These are phyloP conservation scores for Phaeosphaeriaceae sp. DNA, from an alignment of 2,329 filamentous ascomycete species.

Conservation along the genomic window DNA sequence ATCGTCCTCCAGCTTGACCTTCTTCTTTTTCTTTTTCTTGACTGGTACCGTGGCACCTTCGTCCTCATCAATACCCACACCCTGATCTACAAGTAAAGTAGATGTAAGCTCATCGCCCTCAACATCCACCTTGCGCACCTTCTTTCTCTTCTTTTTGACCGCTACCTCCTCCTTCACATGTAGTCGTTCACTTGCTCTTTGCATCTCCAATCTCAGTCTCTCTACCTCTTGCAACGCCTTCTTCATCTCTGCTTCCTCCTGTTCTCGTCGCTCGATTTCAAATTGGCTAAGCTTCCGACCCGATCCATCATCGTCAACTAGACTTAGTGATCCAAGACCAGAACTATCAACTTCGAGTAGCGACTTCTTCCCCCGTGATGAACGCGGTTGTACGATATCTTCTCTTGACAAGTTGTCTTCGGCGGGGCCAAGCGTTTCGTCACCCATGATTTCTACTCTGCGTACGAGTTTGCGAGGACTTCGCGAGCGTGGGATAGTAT, in stretches of 20 bases:
- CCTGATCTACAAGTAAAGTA: slow-evolving; percentile 37
- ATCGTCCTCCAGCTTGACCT: slow-evolving; percentile 39
- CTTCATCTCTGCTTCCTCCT: slow-evolving; percentile 87
- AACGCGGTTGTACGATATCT: slow-evolving; percentile 36
- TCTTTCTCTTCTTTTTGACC: slow-evolving; percentile 66
- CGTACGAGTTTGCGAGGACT: slow-evolving; percentile 42
- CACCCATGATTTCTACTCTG: slow-evolving; percentile 54
- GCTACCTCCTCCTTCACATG: slow-evolving; percentile 71
- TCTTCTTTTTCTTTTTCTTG: slow-evolving; percentile 54
- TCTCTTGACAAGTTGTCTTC: slow-evolving; percentile 38
- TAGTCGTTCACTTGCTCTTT: slow-evolving; percentile 76
- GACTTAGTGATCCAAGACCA: slow-evolving; percentile 73
- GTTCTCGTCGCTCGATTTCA: slow-evolving; percentile 70
- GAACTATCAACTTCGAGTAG: slow-evolving; percentile 88
- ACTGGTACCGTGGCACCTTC: slow-evolving; percentile 14
- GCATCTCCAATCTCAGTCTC: slow-evolving; percentile 85
- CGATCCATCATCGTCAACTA: slow-evolving; percentile 61
- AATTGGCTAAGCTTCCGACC: slow-evolving; percentile 45
- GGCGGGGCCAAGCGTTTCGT: slow-evolving; percentile 54
- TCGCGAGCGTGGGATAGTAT: slow-evolving; percentile 27
- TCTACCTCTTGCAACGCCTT: slow-evolving; percentile 90
- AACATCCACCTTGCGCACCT: slow-evolving; percentile 53
- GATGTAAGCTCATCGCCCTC: slow-evolving; percentile 62
- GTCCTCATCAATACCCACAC: slow-evolving; percentile 9
- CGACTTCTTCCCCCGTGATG: slow-evolving; percentile 61